Conservation (phyloP, 1,284 basidiomycete species). For the Puccinia horiana region DNA sequence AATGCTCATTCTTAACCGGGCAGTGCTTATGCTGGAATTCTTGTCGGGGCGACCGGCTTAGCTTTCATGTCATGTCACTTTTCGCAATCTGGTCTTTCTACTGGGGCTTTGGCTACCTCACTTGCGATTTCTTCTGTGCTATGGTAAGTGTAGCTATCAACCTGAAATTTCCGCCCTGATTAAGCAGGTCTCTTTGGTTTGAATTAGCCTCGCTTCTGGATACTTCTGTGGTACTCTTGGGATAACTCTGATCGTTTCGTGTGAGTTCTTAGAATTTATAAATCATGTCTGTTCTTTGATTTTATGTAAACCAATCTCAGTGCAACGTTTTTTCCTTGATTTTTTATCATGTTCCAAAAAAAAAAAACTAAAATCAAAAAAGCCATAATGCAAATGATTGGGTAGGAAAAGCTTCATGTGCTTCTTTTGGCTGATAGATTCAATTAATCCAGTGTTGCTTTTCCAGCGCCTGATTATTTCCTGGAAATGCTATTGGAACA, state of each 20-base stretch:
- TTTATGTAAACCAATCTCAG: not conserved
- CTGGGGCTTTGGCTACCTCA: slow-evolving; percentile 3
- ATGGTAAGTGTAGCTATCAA: not conserved
- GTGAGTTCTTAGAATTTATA: slow-evolving; percentile 19
- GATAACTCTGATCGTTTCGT: not conserved
- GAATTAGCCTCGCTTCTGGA: slow-evolving; percentile 41
- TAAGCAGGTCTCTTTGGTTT: not conserved
- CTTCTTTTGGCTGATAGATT: not conserved
- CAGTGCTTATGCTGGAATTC: slow-evolving; percentile 29
- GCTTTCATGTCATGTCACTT: slow-evolving; percentile 26
- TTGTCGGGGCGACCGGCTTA: not conserved
- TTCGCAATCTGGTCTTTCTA: slow-evolving; percentile 29
- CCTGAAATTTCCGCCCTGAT: not conserved
- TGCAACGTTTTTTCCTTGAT: not conserved
- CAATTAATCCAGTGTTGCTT: not conserved
- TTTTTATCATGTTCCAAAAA: no score
- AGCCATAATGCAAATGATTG: slow-evolving; percentile 32
- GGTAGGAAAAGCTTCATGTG: not conserved
- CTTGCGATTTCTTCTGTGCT: slow-evolving; percentile 24
- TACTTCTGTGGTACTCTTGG: slow-evolving; percentile 45
- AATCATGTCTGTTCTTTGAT: not conserved
- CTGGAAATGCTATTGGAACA: slow-evolving; percentile 41
- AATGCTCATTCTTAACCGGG: no score
- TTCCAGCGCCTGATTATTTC: slow-evolving; percentile 20
- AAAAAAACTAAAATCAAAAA: no score